Evolutionary conservation across 768 basidiomycete genomes (phyloP), one percentile per base, ranked within the genome.

Genomic region (Phaffia tasmanica): DNA sequence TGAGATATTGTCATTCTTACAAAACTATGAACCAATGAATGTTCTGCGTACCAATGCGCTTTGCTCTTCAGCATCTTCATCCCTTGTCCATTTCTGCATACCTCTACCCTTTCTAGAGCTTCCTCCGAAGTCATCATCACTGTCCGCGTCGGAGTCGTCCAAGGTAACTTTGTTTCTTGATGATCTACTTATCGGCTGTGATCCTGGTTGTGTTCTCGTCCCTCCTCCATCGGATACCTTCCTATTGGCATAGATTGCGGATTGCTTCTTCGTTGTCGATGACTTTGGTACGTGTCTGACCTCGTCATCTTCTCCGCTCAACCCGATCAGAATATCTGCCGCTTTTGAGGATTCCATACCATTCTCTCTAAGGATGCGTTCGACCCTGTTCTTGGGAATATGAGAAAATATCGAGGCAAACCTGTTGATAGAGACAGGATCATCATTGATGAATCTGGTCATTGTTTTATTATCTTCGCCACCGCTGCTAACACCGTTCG

Each of bases 221-320:
- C 61, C 48, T n/a, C 27, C 35, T 16, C 61, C 35, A 25, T 54
- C 56, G 18, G 53, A 29, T 27, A 51, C 49, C 50, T 62, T 57
- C 50, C 67, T 55, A 46, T 68, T 68, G 56, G 67, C 67, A 47
- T 68, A 68, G 67, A 62, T 61, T 25, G 65, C 56, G 19, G 64
- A 65, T 30, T 46, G 25, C 21, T 4, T 8, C 54, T 63, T 63
- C 23, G 30, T 25, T 18, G 46, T 30, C 9, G 59, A 49, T n/a
- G 35, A 16, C 27, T 8, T 23, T 47, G 21, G 59, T 14, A 23
- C 59, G 25, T 54, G 15, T 42, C 53, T 30, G 21, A 3, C 21
- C 50, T 54, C 21, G 16, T 19, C 21, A 9, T 19, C 47, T 47
- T 50, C 7, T 29, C 60, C 7, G n/a, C 62, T 32, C 14, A 32